Evolutionary conservation across 2,329 filamentous ascomycete genomes (phyloP).

Genomic region (Neopestalotiopsis clavispora): DNA sequence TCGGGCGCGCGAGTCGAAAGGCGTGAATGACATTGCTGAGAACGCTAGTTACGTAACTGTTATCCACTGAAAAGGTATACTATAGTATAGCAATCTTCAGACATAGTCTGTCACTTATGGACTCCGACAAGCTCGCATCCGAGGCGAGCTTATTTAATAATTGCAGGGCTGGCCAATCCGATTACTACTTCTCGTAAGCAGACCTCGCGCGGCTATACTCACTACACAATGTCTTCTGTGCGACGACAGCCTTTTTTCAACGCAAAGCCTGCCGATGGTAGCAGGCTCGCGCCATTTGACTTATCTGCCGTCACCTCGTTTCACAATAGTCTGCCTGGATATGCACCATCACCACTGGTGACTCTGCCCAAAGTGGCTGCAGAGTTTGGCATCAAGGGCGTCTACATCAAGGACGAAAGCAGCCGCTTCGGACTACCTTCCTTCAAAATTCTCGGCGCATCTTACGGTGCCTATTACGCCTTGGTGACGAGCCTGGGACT

Average conservation of each 20-base stretch:
- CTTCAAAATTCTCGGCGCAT: constrained; percentile 83
- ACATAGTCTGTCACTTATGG: no score
- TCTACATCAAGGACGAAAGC: constrained; percentile 76
- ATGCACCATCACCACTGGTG: constrained; percentile 57
- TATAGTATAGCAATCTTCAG: background rate
- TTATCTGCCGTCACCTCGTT: constrained; percentile 42
- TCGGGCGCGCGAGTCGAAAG: background rate
- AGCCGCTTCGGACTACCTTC: constrained; percentile 70
- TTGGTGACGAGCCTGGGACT: constrained; percentile 40
- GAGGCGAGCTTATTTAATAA: background rate
- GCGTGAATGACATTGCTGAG: background rate
- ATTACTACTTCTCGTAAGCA: background rate
- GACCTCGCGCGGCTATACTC: background rate
- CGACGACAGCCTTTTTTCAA: background rate
- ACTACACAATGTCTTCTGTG: background rate
- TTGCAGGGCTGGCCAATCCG: background rate
- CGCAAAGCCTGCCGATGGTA: background rate
- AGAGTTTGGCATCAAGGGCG: constrained; percentile 58
- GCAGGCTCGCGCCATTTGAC: background rate
- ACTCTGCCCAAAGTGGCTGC: constrained; percentile 57
- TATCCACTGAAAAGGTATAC: background rate
- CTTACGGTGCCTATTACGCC: constrained; percentile 71
- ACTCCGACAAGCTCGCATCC: background rate
- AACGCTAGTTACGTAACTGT: background rate
- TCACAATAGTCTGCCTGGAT: constrained; percentile 63